Base-by-base conservation (phyloP, 2,329 filamentous ascomycete species). In the Cladosporium sp. region DNA sequence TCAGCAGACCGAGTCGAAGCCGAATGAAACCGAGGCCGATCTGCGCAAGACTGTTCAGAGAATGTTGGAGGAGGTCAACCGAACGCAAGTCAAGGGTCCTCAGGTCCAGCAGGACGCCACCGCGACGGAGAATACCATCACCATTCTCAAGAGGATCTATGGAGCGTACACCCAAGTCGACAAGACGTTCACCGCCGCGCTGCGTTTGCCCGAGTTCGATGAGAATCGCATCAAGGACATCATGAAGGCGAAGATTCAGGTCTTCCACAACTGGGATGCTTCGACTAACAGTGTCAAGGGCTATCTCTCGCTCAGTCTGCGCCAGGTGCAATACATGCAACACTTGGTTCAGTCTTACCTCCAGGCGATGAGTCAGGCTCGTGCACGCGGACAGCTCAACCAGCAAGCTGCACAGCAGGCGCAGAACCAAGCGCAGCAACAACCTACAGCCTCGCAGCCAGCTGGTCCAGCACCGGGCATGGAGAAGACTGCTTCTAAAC, bases 1-100 rank as follows among this genome's bases (percentile, higher is more conserved):
- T 8, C 70, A 65, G 44, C 72, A 74, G 18, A 73, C 75, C 54
- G 61, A 68, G 12, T 53, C 64, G n/a, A 72, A 74, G 49, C 61
- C 52, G 50, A 70, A 49, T 49, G 54, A 54, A 13, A 44, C 22
- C 12, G 48, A 51, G n/a, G 19, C 22, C 11, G 40, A 43, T 19
- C 40, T 43, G n/a, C 22, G 22, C 2, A 43, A 37, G 3, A 34
- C 18, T 7, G 24, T 51, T n/a, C 22, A 44, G 40, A 40, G 48
- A 15, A 20, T 65, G 38, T 56, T 52, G 22, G 47, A 47, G 19
- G 58, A 66, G 27, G 54, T 62, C 12, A 50, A 54, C 29, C 37
- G 40, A 3, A 44, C 47, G 15, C 59, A 56, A 27, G 54, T 53
- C 2, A 65, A 64, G 44, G 63, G 65, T 15, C 58, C 58, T 9